These are phyloP conservation scores for Trichocomaceae sp. DNA, from an alignment of 2,329 filamentous ascomycete species.

Conservation along the genomic window DNA sequence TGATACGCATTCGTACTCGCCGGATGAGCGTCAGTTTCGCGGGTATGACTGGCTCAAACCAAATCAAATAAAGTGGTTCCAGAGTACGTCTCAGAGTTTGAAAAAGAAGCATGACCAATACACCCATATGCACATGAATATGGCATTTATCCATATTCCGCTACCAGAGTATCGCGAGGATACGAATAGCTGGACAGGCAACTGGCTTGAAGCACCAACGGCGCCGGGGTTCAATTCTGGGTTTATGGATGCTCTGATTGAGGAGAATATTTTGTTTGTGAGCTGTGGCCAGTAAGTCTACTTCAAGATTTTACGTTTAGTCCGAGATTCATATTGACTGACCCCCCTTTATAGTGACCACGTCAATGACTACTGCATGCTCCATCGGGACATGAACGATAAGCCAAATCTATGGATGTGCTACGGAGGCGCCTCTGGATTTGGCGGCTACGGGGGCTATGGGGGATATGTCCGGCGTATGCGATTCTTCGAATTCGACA, in stretches of 20 bases:
- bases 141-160: constrained; percentile 96
- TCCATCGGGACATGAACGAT: constrained; percentile 51
- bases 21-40: constrained; percentile 77
- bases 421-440: constrained; percentile 84
- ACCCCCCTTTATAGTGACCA: constrained; percentile 60
- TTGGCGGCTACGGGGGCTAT: constrained; percentile 93
- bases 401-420: constrained; percentile 89
- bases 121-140: constrained; percentile 85
- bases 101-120: constrained; percentile 77
- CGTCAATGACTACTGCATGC: constrained; percentile 90
- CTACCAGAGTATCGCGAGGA: constrained; percentile 71
- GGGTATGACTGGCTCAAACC: constrained; percentile 98
- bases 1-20: constrained; percentile 87
- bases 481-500: constrained; percentile 86
- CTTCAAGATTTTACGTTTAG: not conserved
- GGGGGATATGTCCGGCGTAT: constrained; percentile 75
- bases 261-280: constrained; percentile 78
- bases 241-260: constrained; percentile 84
- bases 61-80: constrained; percentile 93
- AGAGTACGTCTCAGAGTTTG: constrained; percentile 63
- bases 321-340: constrained; percentile 2
- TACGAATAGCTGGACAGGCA: constrained; percentile 57
- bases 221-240: constrained; percentile 84
- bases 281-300: constrained; percentile 77
- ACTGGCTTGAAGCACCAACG: constrained; percentile 76